Percentiles rank a stretch among this genome's conserved stretches.
Evolutionary conservation across 768 basidiomycete species (phyloP).

Genomic region (Lentinus brumalis): DNA sequence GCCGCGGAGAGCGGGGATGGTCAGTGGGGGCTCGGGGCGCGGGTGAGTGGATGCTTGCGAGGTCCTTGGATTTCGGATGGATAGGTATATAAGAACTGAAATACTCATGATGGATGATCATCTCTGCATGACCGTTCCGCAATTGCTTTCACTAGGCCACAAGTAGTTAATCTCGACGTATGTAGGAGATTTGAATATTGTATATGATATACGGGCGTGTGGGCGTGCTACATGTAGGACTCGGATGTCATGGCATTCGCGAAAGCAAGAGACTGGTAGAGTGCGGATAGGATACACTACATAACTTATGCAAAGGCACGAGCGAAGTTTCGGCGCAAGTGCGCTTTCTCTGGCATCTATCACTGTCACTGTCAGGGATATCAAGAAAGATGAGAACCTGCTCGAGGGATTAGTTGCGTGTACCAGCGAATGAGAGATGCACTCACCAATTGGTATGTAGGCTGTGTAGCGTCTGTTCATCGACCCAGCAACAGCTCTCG

Average conservation of each 20-base stretch:
- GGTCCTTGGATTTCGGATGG: too few species aligned
- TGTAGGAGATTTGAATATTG: slow-evolving; percentile 5
- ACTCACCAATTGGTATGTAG: background rate
- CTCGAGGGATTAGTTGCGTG: too few species aligned
- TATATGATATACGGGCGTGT: background rate
- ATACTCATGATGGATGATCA: too few species aligned
- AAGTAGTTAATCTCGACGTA: slow-evolving; percentile 3
- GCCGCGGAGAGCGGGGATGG: slow-evolving; percentile 18
- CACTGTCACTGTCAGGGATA: background rate
- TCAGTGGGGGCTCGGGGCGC: slow-evolving; percentile 14
- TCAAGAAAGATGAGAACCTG: too few species aligned
- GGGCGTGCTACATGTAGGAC: slow-evolving; percentile 11
- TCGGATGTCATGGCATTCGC: background rate
- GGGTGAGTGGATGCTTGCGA: background rate
- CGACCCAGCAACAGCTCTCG: slow-evolving; percentile 42
- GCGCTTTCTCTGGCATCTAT: background rate
- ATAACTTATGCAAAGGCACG: background rate
- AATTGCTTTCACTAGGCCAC: background rate
- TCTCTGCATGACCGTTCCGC: too few species aligned
- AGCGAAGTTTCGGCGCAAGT: background rate
- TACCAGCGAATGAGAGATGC: background rate
- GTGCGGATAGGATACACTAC: background rate
- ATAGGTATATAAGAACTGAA: too few species aligned
- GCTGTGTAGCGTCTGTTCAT: background rate
- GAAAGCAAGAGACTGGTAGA: background rate